Evolutionary conservation across 441 rosid species (phyloP), one percentile per base, ranked within the genome.

Genomic region (Erodium texanum): DNA sequence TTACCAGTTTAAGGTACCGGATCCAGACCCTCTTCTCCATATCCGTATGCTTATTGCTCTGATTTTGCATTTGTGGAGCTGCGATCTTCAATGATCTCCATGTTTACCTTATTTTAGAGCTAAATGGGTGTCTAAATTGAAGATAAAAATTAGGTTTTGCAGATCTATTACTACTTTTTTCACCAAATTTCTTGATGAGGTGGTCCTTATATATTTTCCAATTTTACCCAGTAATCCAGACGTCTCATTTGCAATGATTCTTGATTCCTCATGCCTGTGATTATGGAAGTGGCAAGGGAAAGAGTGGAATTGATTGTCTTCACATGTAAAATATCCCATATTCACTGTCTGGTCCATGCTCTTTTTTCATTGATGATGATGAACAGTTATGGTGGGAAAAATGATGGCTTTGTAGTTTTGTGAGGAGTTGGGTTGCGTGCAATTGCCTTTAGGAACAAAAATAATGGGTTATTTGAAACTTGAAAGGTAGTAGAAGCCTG

Each of bases 231-330:
- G 36, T n/a, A 34, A 34, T 3, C 7, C 38, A 56, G 11, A 19
- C 24, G 10, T 54, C 22, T 48, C 22, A 54, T 14, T 52, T 5
- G 20, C 19, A 52, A 52, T 52, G 59, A 52, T 52, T 52, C 7
- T 19, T 52, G 59, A 52, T 52, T 18, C 59, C 59, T 52, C 59
- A 52, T 52, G 59, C 59, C 62, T 56, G 62, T 56, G 62, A 56
- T 56, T 56, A 56, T 56, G 24, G 62, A 22, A 56, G 11, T 19
- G 23, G 18, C 23, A 19, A 2, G 2, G 18, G 5, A 12, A 50
- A 50, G 18, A 18, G 58, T 34, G 20, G 58, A 50, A n/a, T 50
- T 50, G 22, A 50, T 50, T 50, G 18, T 50, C 18, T 18, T 50
- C 4, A 3, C 62, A 56, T 7, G 24, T 19, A 3, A 32, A 56